Percentiles rank a stretch among this genome's conserved stretches.
phyloP scores from a whole-genome alignment of 208 protist species.

The Vickermania ingenoplastis region DNA sequence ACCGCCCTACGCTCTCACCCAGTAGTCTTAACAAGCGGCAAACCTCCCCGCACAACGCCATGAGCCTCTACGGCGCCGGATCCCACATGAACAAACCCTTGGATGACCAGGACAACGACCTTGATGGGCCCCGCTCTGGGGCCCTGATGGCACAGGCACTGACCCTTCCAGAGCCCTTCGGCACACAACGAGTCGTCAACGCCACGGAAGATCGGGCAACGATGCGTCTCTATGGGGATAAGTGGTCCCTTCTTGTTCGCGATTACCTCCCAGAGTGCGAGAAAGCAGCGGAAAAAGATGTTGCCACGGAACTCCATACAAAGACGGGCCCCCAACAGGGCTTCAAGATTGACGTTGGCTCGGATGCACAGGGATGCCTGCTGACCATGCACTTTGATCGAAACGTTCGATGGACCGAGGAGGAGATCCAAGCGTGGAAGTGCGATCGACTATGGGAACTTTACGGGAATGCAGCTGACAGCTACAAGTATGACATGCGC shows the following conservation, averaged over 20 bases:
- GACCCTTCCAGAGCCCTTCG: neutral
- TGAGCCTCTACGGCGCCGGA: too few species aligned
- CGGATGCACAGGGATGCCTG: neutral
- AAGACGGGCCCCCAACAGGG: neutral
- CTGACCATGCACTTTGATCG: neutral
- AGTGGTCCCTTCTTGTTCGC: neutral
- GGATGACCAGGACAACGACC: too few species aligned
- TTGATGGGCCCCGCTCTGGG: too few species aligned
- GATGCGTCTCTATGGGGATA: neutral
- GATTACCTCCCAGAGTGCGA: neutral
- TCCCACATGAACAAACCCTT: too few species aligned
- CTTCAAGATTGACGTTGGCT: neutral
- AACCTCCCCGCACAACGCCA: too few species aligned
- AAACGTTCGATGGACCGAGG: neutral
- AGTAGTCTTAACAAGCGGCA: too few species aligned
- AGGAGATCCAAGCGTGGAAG: neutral
- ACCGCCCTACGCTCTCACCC: too few species aligned
- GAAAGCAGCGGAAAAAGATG: neutral
- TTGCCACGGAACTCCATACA: neutral
- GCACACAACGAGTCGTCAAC: neutral
- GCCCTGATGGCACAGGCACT: too few species aligned
- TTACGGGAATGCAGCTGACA: neutral
- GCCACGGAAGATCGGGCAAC: neutral
- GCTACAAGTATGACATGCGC: neutral
- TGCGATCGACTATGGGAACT: neutral